Evolutionary conservation across 1,139 yeast species (phyloP), one percentile per base, ranked within the genome.

Genomic region (Saccharomyces uvarum): DNA sequence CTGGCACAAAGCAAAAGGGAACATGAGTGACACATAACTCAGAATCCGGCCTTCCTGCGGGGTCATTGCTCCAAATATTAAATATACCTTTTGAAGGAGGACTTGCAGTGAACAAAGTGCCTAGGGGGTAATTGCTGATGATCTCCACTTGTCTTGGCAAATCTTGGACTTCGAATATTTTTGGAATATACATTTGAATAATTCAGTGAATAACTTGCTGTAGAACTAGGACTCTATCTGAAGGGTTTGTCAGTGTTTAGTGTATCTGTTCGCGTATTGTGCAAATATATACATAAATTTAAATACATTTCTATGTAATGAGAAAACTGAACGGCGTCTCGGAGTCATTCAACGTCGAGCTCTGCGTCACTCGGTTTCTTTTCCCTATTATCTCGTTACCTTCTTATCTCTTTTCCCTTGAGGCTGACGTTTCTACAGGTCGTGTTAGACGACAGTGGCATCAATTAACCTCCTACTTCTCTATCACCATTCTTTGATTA

Each of bases 41-140:
- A 31, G 33, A 31, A 31, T 31, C 33, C 33, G 33, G 33, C 33
- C 33, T 31, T 3, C 3, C 33, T 31, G 6, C 64, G 70, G n/a
- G 69, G 67, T 33, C 73, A 75, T 5, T 63, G 68, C 26, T 73
- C 70, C 31, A 79, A 64, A 44, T 74, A 69, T 60, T 83, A 83
- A 1, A 89, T 89, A 44, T 51, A 19, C 51, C 49, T 26, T 24
- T 38, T 5, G 54, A 24, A 8, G 54, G 33, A 38, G 29, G 31
- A 1, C n/a, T 16, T 4, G 54, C 54, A 24, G 48, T 56, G 54
- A 60, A 60, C 19, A 60, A 32, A n/a, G 54, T 52, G 4, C 63
- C 63, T 8, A 60, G 42, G 1, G 63, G 63, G 42, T 60, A 50
- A 14, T 51, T 19, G 41, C 32, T 49, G 51, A 60, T 59, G 19